A percentile compares a stretch with the other conserved stretches of the same genome.
Conservation (phyloP, 352 stramenopile genomes). For the Porosira glacialis region DNA sequence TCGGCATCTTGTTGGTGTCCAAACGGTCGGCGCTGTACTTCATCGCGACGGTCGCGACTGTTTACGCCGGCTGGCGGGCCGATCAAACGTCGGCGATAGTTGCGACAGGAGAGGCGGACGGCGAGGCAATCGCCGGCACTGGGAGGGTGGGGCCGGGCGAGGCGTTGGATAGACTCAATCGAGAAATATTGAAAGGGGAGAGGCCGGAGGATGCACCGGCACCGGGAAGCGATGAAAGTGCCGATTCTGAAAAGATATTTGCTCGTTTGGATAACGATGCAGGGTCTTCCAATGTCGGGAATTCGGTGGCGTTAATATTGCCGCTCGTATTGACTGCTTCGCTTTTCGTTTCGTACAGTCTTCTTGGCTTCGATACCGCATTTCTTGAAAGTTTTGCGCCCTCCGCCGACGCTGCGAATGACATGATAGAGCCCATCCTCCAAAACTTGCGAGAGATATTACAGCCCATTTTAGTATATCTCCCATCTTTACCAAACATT, state of each 20-base stretch:
- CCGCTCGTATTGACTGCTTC: constrained; percentile 22
- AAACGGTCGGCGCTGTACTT: constrained; percentile 34
- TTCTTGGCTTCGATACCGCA: not conserved
- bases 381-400: not conserved
- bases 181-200: constrained; percentile 25
- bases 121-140: too few species aligned
- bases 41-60: constrained; percentile 26
- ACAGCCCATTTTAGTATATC: too few species aligned
- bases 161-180: constrained; percentile 35
- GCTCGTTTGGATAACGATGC: constrained; percentile 17
- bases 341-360: constrained; percentile 20
- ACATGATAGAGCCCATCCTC: too few species aligned
- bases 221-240: not conserved
- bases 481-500: constrained; percentile 15
- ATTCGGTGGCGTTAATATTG: constrained; percentile 16
- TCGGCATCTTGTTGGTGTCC: constrained; percentile 22
- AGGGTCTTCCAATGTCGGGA: constrained; percentile 20
- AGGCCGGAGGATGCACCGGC: not conserved
- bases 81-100: not conserved
- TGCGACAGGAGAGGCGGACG: not conserved
- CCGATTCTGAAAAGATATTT: constrained; percentile 17
- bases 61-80: constrained; percentile 28
- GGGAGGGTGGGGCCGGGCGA: constrained; percentile 26
- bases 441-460: too few species aligned
- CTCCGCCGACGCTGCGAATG: too few species aligned